Evolutionary conservation across 257 asterid genomes (phyloP).

Genomic region (Lithospermum erythrorhizon): DNA sequence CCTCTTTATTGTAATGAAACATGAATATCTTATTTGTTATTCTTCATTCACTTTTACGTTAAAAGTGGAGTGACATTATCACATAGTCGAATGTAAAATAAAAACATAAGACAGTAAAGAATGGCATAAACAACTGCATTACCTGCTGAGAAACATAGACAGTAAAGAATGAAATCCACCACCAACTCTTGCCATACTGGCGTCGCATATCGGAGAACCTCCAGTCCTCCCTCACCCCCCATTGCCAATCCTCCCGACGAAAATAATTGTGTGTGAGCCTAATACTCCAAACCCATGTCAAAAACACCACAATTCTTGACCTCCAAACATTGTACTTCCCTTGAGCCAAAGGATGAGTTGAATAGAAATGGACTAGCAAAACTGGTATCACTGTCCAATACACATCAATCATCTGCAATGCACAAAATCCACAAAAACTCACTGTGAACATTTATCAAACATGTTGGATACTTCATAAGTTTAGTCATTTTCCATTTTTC

Average conservation of each 20-base stretch:
- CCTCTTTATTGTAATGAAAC: no score
- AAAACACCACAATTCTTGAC: slow-evolving; percentile 42
- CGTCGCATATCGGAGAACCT: slow-evolving; percentile 60
- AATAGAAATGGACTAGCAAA: slow-evolving; percentile 54
- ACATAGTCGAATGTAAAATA: no score
- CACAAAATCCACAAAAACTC: neutral
- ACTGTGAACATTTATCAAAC: neutral
- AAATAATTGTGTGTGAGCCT: slow-evolving; percentile 86
- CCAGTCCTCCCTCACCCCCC: slow-evolving; percentile 95
- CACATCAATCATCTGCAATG: slow-evolving; percentile 76
- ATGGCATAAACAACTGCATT: neutral
- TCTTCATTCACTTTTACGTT: no score
- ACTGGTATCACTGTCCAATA: slow-evolving; percentile 92
- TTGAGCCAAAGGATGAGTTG: slow-evolving; percentile 43
- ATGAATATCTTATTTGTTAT: no score
- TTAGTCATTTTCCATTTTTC: neutral
- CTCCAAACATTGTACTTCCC: slow-evolving; percentile 36
- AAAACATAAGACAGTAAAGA: no score
- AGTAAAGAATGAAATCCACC: slow-evolving; percentile 92
- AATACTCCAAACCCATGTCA: slow-evolving; percentile 78
- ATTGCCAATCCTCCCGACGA: slow-evolving; percentile 92
- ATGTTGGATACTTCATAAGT: neutral
- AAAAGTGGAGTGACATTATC: no score
- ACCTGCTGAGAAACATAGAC: slow-evolving; percentile 83
- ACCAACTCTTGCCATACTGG: slow-evolving; percentile 63